Conservation (phyloP, 2,329 filamentous ascomycete species). For the Epichloe coenophiala region DNA sequence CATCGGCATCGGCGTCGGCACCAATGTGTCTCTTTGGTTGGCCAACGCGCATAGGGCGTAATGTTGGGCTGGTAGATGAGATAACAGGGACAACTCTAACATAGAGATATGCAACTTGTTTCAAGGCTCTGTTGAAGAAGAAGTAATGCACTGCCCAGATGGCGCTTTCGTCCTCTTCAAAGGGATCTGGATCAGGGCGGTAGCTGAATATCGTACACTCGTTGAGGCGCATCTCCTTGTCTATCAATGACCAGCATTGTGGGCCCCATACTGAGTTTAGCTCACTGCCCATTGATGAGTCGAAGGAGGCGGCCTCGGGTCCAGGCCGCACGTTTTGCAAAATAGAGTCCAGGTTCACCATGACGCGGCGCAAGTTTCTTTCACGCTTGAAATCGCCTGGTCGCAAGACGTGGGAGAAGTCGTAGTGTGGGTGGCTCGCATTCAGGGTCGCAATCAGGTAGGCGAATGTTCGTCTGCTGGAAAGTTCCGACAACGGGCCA, state of each 20-base stretch:
- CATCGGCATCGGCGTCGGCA: conserved; percentile 24
- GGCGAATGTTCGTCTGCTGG: conserved; percentile 82
- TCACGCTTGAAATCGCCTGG: conserved; percentile 85
- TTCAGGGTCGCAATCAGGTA: conserved; percentile 95
- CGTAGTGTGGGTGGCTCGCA: conserved; percentile 81
- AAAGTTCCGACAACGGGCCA: conserved; percentile 75
- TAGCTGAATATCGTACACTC: conserved; percentile 87
- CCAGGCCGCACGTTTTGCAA: conserved; percentile 73
- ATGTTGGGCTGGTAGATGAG: conserved; percentile 44
- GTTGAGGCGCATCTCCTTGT: conserved; percentile 86
- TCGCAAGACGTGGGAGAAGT: conserved; percentile 85
- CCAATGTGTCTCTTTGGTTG: conserved; percentile 14
- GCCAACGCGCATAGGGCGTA: conserved; percentile 21
- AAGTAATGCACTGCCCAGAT: conserved; percentile 97
- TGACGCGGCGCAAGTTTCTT: conserved; percentile 64
- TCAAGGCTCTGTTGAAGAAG: conserved; percentile 87
- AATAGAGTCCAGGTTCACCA: conserved; percentile 77
- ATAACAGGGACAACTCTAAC: conserved; percentile 76
- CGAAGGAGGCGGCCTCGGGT: conserved; percentile 30
- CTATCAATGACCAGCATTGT: conserved; percentile 80
- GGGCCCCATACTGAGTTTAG: conserved; percentile 65
- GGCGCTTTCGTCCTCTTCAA: conserved; percentile 80
- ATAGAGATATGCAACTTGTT: conserved; percentile 89
- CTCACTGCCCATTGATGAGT: conserved; percentile 27
- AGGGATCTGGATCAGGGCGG: conserved; percentile 77